Evolutionary conservation across 75 land plant species (phyloP).

Genomic region (Ceratopteris richardii): DNA sequence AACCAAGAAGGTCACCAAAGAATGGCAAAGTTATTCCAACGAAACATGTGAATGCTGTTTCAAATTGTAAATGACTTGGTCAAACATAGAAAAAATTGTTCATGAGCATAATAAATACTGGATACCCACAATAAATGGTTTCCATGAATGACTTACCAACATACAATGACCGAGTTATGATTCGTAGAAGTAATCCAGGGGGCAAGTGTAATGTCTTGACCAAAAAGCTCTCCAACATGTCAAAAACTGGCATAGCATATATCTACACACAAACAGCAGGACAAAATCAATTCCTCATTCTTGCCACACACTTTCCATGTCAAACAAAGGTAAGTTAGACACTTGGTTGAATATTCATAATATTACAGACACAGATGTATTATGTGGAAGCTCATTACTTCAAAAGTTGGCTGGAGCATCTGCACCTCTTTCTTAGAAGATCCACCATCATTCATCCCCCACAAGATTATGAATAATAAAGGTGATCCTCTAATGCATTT

Average conservation of each 20-base stretch:
- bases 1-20: constrained; percentile 53
- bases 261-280: constrained; percentile 25
- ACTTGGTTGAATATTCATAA: too few relatives aligned
- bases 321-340: too few relatives aligned
- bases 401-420: too few relatives aligned
- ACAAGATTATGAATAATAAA: too few relatives aligned
- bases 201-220: constrained; percentile 37
- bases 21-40: constrained; percentile 43
- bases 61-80: background rate
- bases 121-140: background rate
- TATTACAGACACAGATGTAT: too few relatives aligned
- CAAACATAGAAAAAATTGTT: background rate
- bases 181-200: constrained; percentile 29
- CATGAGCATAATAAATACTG: background rate
- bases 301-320: background rate
- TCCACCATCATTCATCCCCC: background rate
- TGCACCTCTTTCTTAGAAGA: background rate
- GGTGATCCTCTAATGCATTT: background rate
- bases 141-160: constrained; percentile 36
- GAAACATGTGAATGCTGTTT: constrained; percentile 37
- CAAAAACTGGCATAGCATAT: constrained; percentile 85
- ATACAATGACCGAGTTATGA: constrained; percentile 29
- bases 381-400: too few relatives aligned
- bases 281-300: too few relatives aligned
- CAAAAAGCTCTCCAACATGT: constrained; percentile 70